Evolutionary conservation across 352 stramenopile genomes (phyloP).

Genomic region (Stephanocyclus meneghinianus): DNA sequence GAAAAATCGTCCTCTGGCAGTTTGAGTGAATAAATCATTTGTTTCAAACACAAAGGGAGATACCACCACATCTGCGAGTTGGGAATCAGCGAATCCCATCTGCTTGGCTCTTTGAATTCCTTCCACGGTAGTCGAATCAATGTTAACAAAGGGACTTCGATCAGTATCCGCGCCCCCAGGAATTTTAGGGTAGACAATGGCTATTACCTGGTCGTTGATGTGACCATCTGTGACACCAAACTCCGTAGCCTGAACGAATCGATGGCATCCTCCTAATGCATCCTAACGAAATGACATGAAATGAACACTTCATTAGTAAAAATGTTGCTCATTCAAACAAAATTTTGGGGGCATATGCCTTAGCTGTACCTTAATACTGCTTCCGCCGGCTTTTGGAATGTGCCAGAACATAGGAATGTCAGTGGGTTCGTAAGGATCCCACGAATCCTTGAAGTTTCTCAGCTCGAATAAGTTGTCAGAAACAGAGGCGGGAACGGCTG

Average conservation of each 20-base stretch:
- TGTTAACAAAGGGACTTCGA: slow-evolving; percentile 62
- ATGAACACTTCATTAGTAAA: too few species aligned
- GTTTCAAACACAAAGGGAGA: slow-evolving; percentile 59
- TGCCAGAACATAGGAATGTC: slow-evolving; percentile 65
- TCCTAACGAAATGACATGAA: slow-evolving; percentile 17
- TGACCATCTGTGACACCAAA: slow-evolving; percentile 67
- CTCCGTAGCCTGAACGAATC: slow-evolving; percentile 61
- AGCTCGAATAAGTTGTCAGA: slow-evolving; percentile 17
- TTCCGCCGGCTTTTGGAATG: slow-evolving; percentile 56
- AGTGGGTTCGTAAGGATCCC: slow-evolving; percentile 54
- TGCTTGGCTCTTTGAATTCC: slow-evolving; percentile 58
- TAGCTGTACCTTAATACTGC: slow-evolving; percentile 38
- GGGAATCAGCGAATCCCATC: slow-evolving; percentile 64
- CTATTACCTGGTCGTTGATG: slow-evolving; percentile 54
- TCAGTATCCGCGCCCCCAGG: slow-evolving; percentile 48
- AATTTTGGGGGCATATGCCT: too few species aligned
- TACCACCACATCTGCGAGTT: slow-evolving; percentile 58
- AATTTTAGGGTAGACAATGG: slow-evolving; percentile 58
- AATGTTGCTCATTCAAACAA: too few species aligned
- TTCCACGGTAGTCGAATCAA: slow-evolving; percentile 58
- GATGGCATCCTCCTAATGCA: slow-evolving; percentile 60
- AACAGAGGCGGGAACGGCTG: background rate
- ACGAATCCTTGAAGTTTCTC: slow-evolving; percentile 56
- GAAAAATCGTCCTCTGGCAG: slow-evolving; percentile 55
- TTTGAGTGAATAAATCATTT: slow-evolving; percentile 61